Base-by-base conservation (phyloP, 768 basidiomycete genomes). In the Auricularia auricula-judae region DNA sequence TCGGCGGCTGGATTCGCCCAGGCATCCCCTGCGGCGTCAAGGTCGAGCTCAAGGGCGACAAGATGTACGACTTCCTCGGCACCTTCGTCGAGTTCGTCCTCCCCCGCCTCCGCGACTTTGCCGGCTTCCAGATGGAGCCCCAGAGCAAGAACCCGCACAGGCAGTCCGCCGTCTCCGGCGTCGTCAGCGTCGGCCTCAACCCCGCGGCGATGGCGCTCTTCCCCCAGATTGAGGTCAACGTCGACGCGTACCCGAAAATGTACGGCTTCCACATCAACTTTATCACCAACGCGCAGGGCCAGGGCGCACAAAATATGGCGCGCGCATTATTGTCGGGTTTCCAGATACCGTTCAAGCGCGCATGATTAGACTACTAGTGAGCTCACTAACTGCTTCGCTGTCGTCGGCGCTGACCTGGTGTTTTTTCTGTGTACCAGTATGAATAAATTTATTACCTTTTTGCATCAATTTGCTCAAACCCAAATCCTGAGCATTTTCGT, bases 231-330 rank as follows among this genome's bases (percentile, higher is more conserved):
- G 96, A 98, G 77, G 87, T 93, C 74, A 97, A 97, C 73, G 75
- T 89, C 53, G 95, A 98, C 71, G 76, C 89, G 35, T 99, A 98
- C 73, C 92, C 93, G 4, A 84, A 83, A 68, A 73, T 84, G 58
- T 88, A 87, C 70, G 96, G 96, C 21, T 91, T 99, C 84, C 91
- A 98, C 72, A 86, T 99, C 43, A 91, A 95, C 73, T 94, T 96
- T 72, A 81, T 94, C 65, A 98, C 96, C 23, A 93, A 89, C 72
- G 89, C 91, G 3, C 79, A 80, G 56, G 96, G 96, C 0, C 75
- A 86, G n/a, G 92, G 92, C 12, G 95, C 95, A 5, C 91, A 97
- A 77, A 89, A 94, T 72, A 81, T 84, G 65, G 94, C 93, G 7
- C 84, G 94, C 70, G 86, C 90, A 2, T 76, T 99, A 66, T 73